Evolutionary conservation across 768 basidiomycete genomes (phyloP), one percentile per base, ranked within the genome.

Genomic region (Calocera cornea): DNA sequence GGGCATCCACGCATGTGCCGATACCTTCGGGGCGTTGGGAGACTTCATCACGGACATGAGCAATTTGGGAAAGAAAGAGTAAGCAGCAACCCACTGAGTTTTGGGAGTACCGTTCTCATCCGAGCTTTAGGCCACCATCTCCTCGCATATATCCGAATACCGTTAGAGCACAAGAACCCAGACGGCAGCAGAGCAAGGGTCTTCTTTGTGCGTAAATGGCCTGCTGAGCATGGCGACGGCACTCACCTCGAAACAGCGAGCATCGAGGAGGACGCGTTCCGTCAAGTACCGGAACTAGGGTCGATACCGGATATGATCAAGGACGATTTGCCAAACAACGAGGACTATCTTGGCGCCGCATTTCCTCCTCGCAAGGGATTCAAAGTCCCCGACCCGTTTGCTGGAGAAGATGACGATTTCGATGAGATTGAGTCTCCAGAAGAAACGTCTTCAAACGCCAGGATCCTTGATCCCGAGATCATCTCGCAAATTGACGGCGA

Each of bases 251-350:
- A 3, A 19, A 19, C 68, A 76, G 76, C 73, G 41, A 77, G 75
- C 29, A 78, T 97, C 38, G 93, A 95, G 66, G 88, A 93, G 67
- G 77, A 88, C 38, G 90, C 93, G 1, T 97, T 95, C 78, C 83
- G 80, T 64, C 80, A 78, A 47, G 73, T 86, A 7, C 92, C 92
- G 1, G 87, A 92, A 70, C 80, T 95, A 44, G 88, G 89, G 24
- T 83, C 85, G 11, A 83, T 86, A 10, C 87, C 90, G 16, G 95
- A 97, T 76, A 86, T 97, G 86, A 87, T 98, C 67, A 79, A 81
- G 34, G 95, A 98, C 72, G 94, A 98, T 74, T 79, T 98, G 10
- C 95, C 95, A 0, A 88, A 82, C 24, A 95, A 98, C 75, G 77
- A 81, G 60, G 90, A 94, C 73, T 98, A 95, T 73, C 80, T 98